Evolutionary conservation across 2,329 filamentous ascomycete genomes (phyloP), one percentile per base, ranked within the genome.

Genomic region (Apiospora marii): DNA sequence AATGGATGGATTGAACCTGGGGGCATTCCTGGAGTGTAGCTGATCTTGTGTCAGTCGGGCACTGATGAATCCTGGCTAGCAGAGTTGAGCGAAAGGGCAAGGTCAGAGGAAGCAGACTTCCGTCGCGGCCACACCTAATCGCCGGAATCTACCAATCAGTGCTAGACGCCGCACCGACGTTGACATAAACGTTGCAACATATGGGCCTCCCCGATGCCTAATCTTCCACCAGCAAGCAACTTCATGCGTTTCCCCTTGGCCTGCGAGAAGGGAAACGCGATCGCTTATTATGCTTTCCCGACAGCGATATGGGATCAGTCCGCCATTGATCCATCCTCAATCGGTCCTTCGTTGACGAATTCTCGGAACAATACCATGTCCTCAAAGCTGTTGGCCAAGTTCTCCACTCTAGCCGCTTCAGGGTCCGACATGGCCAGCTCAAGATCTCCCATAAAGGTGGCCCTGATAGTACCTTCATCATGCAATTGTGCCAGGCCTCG

Each of bases 371-470:
- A 67, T 0, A 80, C 79, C 72, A 82, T 77, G 16, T 79, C 79
- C 44, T 81, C 80, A 58, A 84, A 83, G 41, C 76, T 75, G 2
- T 69, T 73, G 0, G 82, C 82, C 41, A 84, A 61, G 10, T 75
- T 80, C 71, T 83, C 82, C 19, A 79, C 81, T n/a, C 71, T 80
- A 8, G 82, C 82, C 16, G 77, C 77, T 22, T 78, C 77, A 2
- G 82, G 81, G 27, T 84, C 76, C 12, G 76, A 80, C 72, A 82
- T 74, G 7, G 81, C 81, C n/a, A 83, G 73, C 22, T 81, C 77
- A 67, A 83, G 74, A 70, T 85, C 82, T 3, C 78, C 76, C 81
- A 84, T 82, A 71, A 85, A 82, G 0, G 81, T 80, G 4, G 79
- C 83, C 1, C 80, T 77, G 12, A 84, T 79, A 3, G 77, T 74